phyloP scores from a whole-genome alignment of 805 yeast species.

The Pichia scutulata region DNA sequence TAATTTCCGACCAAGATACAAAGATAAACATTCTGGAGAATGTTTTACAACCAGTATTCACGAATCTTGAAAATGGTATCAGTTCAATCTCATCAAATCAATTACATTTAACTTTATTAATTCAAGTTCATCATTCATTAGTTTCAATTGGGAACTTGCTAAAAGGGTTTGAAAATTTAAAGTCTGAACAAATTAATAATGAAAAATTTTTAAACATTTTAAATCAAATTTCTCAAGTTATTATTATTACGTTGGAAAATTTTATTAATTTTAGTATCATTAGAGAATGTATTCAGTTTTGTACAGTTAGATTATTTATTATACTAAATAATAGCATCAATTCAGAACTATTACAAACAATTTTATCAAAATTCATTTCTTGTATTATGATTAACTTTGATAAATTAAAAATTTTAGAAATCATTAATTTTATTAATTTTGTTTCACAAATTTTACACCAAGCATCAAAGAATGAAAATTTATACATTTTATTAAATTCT shows the following conservation, averaged over 20 bases:
- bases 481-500: slow-evolving; percentile 65
- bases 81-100: slow-evolving; percentile 25
- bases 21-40: slow-evolving; percentile 49
- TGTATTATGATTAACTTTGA: slow-evolving; percentile 50
- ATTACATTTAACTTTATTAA: slow-evolving; percentile 36
- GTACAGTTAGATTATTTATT: slow-evolving; percentile 82
- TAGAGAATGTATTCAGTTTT: slow-evolving; percentile 79
- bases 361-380: slow-evolving; percentile 64
- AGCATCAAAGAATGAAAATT: slow-evolving; percentile 47
- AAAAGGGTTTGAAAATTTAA: slow-evolving; percentile 61
- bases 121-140: slow-evolving; percentile 79
- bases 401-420: slow-evolving; percentile 53
- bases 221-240: slow-evolving; percentile 57
- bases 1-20: slow-evolving; percentile 36
- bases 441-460: slow-evolving; percentile 82
- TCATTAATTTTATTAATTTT: slow-evolving; percentile 77
- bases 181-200: slow-evolving; percentile 25
- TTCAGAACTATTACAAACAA: slow-evolving; percentile 22
- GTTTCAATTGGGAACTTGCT: slow-evolving; percentile 88
- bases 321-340: slow-evolving; percentile 44
- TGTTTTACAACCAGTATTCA: slow-evolving; percentile 68
- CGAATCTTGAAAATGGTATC: slow-evolving; percentile 61
- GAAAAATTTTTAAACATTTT: slow-evolving; percentile 23
- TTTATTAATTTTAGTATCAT: slow-evolving; percentile 59
- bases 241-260: slow-evolving; percentile 73